These are phyloP conservation scores for Apiospora arundinis DNA, from an alignment of 2,329 filamentous ascomycete genomes.

Conservation along the genomic window DNA sequence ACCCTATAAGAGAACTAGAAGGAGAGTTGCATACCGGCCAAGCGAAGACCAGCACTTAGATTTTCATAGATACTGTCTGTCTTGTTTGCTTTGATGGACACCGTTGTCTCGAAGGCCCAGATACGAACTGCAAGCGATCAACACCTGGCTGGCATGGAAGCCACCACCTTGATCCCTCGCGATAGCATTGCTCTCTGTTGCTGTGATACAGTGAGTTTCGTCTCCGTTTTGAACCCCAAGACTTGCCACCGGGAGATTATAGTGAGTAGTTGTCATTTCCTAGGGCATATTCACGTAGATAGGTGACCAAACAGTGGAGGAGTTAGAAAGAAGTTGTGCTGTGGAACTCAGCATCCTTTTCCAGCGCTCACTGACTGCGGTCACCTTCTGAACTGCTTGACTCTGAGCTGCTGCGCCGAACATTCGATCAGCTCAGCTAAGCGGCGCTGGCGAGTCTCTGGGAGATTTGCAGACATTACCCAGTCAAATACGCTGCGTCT, in stretches of 20 bases:
- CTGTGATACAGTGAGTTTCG: too few relatives aligned
- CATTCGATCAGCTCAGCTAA: slow-evolving; percentile 22
- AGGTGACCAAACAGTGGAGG: background rate
- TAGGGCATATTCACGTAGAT: background rate
- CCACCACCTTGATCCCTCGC: too few relatives aligned
- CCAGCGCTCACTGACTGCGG: background rate
- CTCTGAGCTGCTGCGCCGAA: slow-evolving; percentile 11
- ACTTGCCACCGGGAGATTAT: background rate
- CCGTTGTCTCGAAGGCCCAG: too few relatives aligned
- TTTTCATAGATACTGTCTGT: too few relatives aligned
- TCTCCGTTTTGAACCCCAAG: too few relatives aligned
- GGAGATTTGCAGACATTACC: slow-evolving; percentile 25
- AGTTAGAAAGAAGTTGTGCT: background rate
- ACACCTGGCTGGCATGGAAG: too few relatives aligned
- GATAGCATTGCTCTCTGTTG: background rate
- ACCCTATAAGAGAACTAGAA: too few relatives aligned
- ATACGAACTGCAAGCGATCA: too few relatives aligned
- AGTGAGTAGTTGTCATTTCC: background rate
- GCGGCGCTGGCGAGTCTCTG: slow-evolving; percentile 25
- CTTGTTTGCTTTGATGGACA: too few relatives aligned
- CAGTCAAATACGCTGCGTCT: slow-evolving; percentile 23
- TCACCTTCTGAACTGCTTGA: slow-evolving; percentile 25
- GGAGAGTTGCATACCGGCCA: too few relatives aligned
- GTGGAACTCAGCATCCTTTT: background rate
- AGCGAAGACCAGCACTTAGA: too few relatives aligned